Evolutionary conservation across 805 yeast genomes (phyloP).

Genomic region (Teunomyces aglyptinius): DNA sequence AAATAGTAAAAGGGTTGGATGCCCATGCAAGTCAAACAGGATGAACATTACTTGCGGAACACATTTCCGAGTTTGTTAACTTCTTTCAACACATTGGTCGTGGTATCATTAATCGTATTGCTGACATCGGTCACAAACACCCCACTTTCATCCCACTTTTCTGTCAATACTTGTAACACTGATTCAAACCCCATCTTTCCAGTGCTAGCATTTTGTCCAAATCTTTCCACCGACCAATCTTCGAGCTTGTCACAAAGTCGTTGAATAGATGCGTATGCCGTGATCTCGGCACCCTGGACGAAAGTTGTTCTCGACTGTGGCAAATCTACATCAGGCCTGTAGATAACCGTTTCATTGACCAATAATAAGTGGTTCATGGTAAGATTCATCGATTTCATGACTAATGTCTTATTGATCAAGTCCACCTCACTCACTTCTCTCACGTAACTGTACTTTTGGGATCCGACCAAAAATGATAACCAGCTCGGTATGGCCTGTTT

Average conservation of each 20-base stretch:
- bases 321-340: conserved; percentile 62
- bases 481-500: conserved; percentile 83
- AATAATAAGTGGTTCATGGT: conserved; percentile 73
- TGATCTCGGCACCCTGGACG: conserved; percentile 81
- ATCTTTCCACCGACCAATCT: conserved; percentile 88
- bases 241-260: conserved; percentile 79
- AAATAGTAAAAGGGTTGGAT: not conserved
- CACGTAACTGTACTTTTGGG: conserved; percentile 70
- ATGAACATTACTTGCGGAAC: conserved; percentile 3
- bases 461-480: conserved; percentile 73
- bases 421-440: conserved; percentile 89
- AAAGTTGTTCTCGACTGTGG: conserved; percentile 58
- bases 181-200: conserved; percentile 85
- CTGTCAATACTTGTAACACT: conserved; percentile 57
- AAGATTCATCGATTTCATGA: conserved; percentile 81
- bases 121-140: conserved; percentile 31
- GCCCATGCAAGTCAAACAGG: too few relatives aligned
- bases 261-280: conserved; percentile 73
- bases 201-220: conserved; percentile 78
- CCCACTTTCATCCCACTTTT: conserved; percentile 43
- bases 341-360: conserved; percentile 86
- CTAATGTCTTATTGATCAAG: conserved; percentile 56
- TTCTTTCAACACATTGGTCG: conserved; percentile 12
- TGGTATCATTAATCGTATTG: conserved; percentile 18
- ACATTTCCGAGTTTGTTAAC: conserved; percentile 17